A percentile compares a stretch with the other conserved stretches of the same genome.
phyloP scores from a whole-genome alignment of 192 early-diverging fungal species.

The Mortierella alpina region DNA sequence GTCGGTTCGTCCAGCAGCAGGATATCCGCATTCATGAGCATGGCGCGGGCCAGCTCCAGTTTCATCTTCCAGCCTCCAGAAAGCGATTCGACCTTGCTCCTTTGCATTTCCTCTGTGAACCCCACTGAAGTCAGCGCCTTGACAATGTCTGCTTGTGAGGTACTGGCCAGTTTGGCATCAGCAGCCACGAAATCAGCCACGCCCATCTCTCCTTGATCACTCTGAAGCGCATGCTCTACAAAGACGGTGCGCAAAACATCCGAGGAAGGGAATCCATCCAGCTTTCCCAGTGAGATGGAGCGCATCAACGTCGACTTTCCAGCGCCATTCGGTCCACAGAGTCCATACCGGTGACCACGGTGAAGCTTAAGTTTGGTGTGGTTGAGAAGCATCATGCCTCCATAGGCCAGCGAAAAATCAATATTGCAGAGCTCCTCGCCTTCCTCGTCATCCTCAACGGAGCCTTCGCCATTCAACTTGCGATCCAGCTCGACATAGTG shows the following conservation, averaged over 20 bases:
- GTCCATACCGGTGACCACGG: constrained; percentile 82
- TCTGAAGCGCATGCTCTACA: constrained; percentile 80
- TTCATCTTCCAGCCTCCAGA: constrained; percentile 94
- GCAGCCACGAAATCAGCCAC: constrained; percentile 71
- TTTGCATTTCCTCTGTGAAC: constrained; percentile 70
- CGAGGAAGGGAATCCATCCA: constrained; percentile 82
- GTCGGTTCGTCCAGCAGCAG: constrained; percentile 95
- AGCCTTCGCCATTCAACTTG: constrained; percentile 54
- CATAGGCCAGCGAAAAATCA: constrained; percentile 85
- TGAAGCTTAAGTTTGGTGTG: constrained; percentile 69
- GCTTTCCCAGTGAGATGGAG: constrained; percentile 79
- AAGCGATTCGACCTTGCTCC: constrained; percentile 69
- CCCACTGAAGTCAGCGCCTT: constrained; percentile 67
- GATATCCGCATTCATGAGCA: constrained; percentile 87
- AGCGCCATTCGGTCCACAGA: constrained; percentile 84
- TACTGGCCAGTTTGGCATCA: constrained; percentile 59
- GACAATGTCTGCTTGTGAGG: constrained; percentile 56
- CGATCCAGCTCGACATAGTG: constrained; percentile 51
- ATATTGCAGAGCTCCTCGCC: constrained; percentile 62
- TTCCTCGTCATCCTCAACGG: constrained; percentile 59
- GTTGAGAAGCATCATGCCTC: constrained; percentile 81
- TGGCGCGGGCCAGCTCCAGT: constrained; percentile 82
- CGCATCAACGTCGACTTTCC: constrained; percentile 88
- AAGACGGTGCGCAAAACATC: constrained; percentile 79
- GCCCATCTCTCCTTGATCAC: constrained; percentile 69